Conservation (phyloP, 2,329 filamentous ascomycete genomes). For the Sarocladiaceae sp. region DNA sequence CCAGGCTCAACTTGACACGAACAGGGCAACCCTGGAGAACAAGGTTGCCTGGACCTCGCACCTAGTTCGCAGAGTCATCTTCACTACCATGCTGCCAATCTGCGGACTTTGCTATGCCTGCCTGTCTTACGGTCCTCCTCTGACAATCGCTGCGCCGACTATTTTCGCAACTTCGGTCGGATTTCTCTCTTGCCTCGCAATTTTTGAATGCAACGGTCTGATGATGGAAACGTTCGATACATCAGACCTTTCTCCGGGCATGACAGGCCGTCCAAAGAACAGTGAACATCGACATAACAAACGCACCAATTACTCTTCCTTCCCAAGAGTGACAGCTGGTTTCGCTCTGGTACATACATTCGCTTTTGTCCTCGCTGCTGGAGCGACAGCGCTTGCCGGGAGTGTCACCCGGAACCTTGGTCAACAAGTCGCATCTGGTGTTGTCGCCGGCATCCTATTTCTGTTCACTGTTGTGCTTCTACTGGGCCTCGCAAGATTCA, state of each 20-base stretch:
- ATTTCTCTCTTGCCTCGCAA: constrained; percentile 65
- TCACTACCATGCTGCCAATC: constrained; percentile 61
- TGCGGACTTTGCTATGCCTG: constrained; percentile 62
- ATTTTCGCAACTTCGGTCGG: constrained; percentile 60
- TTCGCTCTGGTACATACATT: constrained; percentile 65
- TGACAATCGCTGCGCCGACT: constrained; percentile 57
- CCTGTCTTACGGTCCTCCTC: constrained; percentile 54
- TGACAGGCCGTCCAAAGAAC: constrained; percentile 50
- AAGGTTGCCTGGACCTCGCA: constrained; percentile 66
- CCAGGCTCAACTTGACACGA: constrained; percentile 50
- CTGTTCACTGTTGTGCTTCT: constrained; percentile 58
- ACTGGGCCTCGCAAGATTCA: constrained; percentile 57
- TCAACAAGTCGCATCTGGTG: constrained; percentile 60
- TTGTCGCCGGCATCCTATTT: constrained; percentile 62
- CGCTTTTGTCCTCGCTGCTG: constrained; percentile 63
- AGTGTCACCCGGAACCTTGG: constrained; percentile 58
- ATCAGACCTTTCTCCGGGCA: constrained; percentile 69
- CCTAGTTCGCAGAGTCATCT: constrained; percentile 60
- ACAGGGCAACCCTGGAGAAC: constrained; percentile 60
- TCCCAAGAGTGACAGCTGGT: constrained; percentile 65
- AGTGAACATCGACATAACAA: not conserved
- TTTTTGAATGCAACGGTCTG: constrained; percentile 69
- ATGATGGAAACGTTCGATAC: constrained; percentile 79
- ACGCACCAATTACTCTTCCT: constrained; percentile 68
- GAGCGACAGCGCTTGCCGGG: constrained; percentile 63